Evolutionary conservation across 768 basidiomycete species (phyloP), one percentile per base, ranked within the genome.

Genomic region (Chalciporus chontae): DNA sequence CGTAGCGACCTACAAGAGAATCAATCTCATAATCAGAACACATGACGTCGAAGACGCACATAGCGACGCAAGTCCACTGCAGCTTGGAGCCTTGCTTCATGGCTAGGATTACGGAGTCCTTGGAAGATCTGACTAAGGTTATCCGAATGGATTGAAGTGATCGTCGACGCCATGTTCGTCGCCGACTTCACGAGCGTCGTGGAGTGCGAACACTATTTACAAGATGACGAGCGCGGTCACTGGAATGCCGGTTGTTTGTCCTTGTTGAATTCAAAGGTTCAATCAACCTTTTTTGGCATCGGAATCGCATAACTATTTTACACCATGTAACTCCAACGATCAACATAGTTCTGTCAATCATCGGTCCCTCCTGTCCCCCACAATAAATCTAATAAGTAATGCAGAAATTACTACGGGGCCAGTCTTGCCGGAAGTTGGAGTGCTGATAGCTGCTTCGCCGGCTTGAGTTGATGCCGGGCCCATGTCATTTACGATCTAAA

Each of bases 31-130:
- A 23, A 19, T 9, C 10, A 52, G 32, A 64, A 50, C 45, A 27
- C 37, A 50, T 34, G 19, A 51, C 19, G 59, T 21, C 32, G 45
- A 43, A 41, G 31, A 73, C 81, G 55, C 64, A 88, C 88, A 77
- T 87, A 90, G 61, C 82, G 83, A 63, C 82, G 77, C 49, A 92
- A 69, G 39, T 90, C 86, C 37, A 76, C 67, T 11, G 90, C 90
- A 48, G 87, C 78, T 62, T 85, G 80, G 36, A 77, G 63, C 44
- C 90, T 78, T 13, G 75, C 71, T 7, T 93, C 88, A 38, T 76
- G 73, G 64, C 71, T 80, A 61, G 81, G 81, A 70, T 71, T 83
- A 61, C 77, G 81, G 43, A 90, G 76, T 9, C 78, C 77, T 54
- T 76, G 75, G 55, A 90, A 90, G 55, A 90, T 86, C 44, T 78